Evolutionary conservation across 331 rosid species (phyloP).

Genomic region (Quercus lobata): DNA sequence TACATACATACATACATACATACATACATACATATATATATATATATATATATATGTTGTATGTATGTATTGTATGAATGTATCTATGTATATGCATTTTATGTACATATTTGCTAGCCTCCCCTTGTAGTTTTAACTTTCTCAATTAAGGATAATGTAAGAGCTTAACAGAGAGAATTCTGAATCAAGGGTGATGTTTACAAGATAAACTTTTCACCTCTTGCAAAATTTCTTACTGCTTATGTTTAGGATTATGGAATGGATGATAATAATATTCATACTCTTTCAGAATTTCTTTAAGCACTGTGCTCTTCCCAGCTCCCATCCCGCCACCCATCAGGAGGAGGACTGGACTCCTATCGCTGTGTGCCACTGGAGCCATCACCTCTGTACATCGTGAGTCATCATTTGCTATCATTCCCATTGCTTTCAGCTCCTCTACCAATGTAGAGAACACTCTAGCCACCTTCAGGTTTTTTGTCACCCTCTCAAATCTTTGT

Average conservation of each 20-base stretch:
- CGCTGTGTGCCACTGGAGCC: constrained; percentile 94
- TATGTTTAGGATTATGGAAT: neutral
- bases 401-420: constrained; percentile 66
- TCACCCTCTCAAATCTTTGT: constrained; percentile 87
- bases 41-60: too few relatives aligned
- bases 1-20: too few relatives aligned
- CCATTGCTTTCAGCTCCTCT: constrained; percentile 98
- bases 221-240: neutral
- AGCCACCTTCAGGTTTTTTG: constrained; percentile 93
- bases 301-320: constrained; percentile 97
- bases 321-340: constrained; percentile 99
- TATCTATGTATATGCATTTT: too few relatives aligned
- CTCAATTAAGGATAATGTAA: neutral
- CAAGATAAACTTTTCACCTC: neutral
- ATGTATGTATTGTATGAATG: too few relatives aligned
- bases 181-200: neutral
- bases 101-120: neutral
- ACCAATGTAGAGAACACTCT: constrained; percentile 84
- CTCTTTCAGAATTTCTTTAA: constrained; percentile 97
- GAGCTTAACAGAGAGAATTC: neutral
- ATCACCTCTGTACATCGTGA: constrained; percentile 93
- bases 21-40: too few relatives aligned
- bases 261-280: constrained; percentile 22
- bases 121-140: neutral
- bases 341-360: constrained; percentile 91